These are phyloP conservation scores for Pyropia haitanensis DNA, from an alignment of 23 red algal species.

Conservation along the genomic window DNA sequence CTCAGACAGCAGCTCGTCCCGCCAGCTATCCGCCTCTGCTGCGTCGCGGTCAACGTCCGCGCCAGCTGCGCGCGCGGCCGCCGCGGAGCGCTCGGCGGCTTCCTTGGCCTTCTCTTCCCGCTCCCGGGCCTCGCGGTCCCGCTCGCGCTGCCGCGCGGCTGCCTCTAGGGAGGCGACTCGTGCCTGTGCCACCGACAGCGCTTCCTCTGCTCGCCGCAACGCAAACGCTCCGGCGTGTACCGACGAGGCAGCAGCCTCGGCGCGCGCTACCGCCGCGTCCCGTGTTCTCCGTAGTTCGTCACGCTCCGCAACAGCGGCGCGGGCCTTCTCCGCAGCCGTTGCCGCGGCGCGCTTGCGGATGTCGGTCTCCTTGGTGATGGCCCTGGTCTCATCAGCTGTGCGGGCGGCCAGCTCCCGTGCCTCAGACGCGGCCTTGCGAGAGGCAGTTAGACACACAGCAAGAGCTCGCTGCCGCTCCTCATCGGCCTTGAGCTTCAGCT, in stretches of 20 bases:
- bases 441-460: conserved; percentile 27
- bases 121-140: no score
- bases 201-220: no score
- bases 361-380: conserved; percentile 21
- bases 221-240: no score
- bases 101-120: no score
- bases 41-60: no score
- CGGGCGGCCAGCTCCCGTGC: conserved; percentile 14
- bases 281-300: conserved; percentile 45
- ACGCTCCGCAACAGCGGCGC: conserved; percentile 31
- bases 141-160: no score
- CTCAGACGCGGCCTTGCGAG: conserved; percentile 36
- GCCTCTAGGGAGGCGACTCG: no score
- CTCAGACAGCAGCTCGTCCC: conserved; percentile 67
- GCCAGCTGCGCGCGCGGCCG: no score
- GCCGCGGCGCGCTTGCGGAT: conserved; percentile 41
- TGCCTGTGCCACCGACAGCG: no score
- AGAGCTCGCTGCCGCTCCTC: conserved; percentile 55
- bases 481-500: conserved; percentile 44
- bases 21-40: conserved; percentile 3
- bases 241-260: conserved; percentile 16
- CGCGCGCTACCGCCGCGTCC: conserved; percentile 32
- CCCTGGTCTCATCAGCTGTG: conserved; percentile 27
- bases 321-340: conserved; percentile 15
- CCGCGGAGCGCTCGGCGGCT: no score